Evolutionary conservation across 148 eudicot genomes (phyloP).

Genomic region (Agrostemma githago): DNA sequence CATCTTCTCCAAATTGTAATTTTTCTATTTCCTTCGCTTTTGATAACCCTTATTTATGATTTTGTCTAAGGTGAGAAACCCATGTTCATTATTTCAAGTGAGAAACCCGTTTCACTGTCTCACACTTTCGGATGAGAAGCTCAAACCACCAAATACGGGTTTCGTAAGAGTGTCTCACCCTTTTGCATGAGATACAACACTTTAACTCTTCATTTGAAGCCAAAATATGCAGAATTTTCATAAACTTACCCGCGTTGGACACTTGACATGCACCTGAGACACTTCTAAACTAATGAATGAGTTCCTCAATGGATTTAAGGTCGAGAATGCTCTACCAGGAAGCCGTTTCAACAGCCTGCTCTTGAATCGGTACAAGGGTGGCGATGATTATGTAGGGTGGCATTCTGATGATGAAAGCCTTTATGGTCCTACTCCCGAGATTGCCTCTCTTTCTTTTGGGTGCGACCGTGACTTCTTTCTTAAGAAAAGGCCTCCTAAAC

Average conservation of each 20-base stretch:
- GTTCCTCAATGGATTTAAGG: conserved; percentile 37
- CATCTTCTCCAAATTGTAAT: conserved; percentile 53
- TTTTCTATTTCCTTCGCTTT: background rate
- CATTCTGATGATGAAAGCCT: conserved; percentile 93
- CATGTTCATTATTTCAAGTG: background rate
- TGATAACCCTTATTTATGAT: background rate
- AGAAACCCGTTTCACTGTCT: background rate
- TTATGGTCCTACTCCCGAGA: conserved; percentile 80
- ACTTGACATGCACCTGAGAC: too few relatives aligned
- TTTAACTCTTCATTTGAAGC: too few relatives aligned
- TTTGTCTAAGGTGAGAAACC: background rate
- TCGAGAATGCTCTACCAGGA: conserved; percentile 66
- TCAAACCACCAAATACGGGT: background rate
- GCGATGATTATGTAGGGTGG: conserved; percentile 84
- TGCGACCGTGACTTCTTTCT: conserved; percentile 83
- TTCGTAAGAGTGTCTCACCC: background rate
- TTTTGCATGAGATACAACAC: too few relatives aligned
- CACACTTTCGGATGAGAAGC: background rate
- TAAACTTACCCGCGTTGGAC: too few relatives aligned
- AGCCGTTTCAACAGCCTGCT: conserved; percentile 79
- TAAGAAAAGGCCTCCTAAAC: conserved; percentile 44
- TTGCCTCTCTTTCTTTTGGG: conserved; percentile 91
- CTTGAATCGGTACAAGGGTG: conserved; percentile 74
- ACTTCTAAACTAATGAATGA: background rate
- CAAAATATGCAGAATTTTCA: too few relatives aligned